Conservation (phyloP, 75 land plant genomes). For the Selaginella tamariscina region DNA sequence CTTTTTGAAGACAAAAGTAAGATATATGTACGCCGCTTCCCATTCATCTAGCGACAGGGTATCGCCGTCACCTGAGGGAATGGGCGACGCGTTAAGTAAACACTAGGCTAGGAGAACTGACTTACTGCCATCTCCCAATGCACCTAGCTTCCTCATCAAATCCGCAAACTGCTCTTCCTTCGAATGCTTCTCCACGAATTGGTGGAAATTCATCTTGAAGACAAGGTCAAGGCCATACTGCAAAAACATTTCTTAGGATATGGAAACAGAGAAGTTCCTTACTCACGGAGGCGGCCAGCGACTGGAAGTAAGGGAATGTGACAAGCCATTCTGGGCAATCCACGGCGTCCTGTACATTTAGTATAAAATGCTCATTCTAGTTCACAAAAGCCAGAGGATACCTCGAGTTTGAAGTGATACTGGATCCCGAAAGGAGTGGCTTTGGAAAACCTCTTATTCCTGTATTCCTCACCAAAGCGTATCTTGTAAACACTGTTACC, state of each 20-base stretch:
- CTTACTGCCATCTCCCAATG: slow-evolving; percentile 55
- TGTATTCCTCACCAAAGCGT: slow-evolving; percentile 52
- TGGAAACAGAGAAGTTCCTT: too few species aligned
- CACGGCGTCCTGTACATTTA: slow-evolving; percentile 76
- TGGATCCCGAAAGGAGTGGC: slow-evolving; percentile 89
- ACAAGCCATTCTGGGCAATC: slow-evolving; percentile 98
- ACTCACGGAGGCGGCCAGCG: slow-evolving; percentile 61
- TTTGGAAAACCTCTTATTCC: slow-evolving; percentile 42
- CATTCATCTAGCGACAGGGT: slow-evolving; percentile 76
- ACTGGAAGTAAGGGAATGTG: slow-evolving; percentile 52
- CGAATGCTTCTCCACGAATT: slow-evolving; percentile 63
- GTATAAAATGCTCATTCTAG: background rate
- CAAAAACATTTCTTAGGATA: slow-evolving; percentile 11
- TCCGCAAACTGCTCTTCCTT: slow-evolving; percentile 68
- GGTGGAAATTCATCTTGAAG: slow-evolving; percentile 68
- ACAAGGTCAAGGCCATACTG: slow-evolving; percentile 86
- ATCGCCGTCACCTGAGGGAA: slow-evolving; percentile 27
- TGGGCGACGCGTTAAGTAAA: slow-evolving; percentile 6
- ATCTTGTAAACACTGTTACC: slow-evolving; percentile 81
- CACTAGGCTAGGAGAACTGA: background rate
- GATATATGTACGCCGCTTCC: slow-evolving; percentile 84
- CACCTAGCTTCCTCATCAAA: slow-evolving; percentile 86
- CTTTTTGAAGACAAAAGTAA: slow-evolving; percentile 74
- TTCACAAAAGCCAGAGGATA: slow-evolving; percentile 4
- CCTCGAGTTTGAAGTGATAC: slow-evolving; percentile 80